Evolutionary conservation across 2,329 filamentous ascomycete genomes (phyloP), one percentile per base, ranked within the genome.

Genomic region (Sporothrix globosa): DNA sequence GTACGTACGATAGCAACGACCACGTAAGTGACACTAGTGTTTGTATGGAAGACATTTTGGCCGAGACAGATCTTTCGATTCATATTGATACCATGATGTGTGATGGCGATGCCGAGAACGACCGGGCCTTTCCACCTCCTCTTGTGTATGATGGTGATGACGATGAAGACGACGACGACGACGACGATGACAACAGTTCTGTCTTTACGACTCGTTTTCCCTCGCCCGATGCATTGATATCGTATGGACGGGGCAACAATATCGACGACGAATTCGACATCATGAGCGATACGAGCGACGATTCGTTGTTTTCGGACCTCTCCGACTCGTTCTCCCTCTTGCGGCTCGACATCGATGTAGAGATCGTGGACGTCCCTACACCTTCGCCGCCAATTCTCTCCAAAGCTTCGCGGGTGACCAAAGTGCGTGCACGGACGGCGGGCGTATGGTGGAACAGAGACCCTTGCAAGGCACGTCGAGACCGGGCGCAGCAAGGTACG

Each of bases 381-480:
- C 50, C 50, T 13, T 21, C 52, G 11, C 24, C n/a, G n/a, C 14
- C 41, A 13, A 14, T 41, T 7, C 24, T 21, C 9, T 50, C 7
- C 3, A 48, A 65, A 34, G 24, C 61, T n/a, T 50, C 46, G 24
- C 61, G 61, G 1, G 27, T 65, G 14, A 65, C 61, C 27, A 67
- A 67, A 14, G n/a, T 34, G 19, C 34, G 30, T 13, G 11, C 4
- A n/a, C 46, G 24, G 6, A 24, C n/a, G 17, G 44, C 44, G 24
- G 61, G 46, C 3, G 19, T n/a, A 14, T 50, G 13, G 44, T n/a
- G 10, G 19, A n/a, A 21, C 34, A 4, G 34, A 19, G 19, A 19
- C 2, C 19, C 19, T 21, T 58, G 30, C 54, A 41, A 58, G 30
- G 41, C 54, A 1, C 54, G 53, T 19, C 27, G 4, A 27, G 27